A percentile compares a stretch with the other conserved stretches of the same genome.
Evolutionary conservation across 257 asterid species (phyloP).

Genomic region (Apocynum venetum): DNA sequence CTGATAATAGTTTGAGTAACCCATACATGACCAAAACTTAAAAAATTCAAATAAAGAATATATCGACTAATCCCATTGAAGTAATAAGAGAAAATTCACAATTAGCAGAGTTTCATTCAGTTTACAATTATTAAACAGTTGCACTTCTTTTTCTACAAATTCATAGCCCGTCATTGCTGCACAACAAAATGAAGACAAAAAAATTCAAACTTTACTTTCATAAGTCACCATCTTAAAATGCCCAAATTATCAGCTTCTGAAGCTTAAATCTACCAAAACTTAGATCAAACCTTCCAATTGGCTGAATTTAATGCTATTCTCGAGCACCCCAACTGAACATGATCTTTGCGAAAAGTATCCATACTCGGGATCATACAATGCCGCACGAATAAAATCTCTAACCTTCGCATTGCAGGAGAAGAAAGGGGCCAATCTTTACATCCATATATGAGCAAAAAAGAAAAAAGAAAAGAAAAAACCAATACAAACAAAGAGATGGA

Average conservation of each 20-base stretch:
- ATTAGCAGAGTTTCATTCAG: neutral
- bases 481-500: conserved; percentile 3
- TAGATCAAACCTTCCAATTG: conserved; percentile 55
- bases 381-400: conserved; percentile 77
- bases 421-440: conserved; percentile 12
- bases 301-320: conserved; percentile 75
- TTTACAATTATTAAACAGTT: neutral
- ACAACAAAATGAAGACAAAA: neutral
- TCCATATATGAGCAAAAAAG: neutral
- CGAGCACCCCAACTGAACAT: conserved; percentile 87
- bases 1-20: neutral
- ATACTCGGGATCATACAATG: conserved; percentile 69
- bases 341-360: conserved; percentile 90
- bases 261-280: neutral
- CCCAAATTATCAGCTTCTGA: neutral
- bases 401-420: conserved; percentile 43
- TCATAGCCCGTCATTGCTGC: neutral
- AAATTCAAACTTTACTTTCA: neutral
- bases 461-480: neutral
- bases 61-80: neutral
- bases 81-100: neutral
- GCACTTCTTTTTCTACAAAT: neutral
- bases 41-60: neutral
- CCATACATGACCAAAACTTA: neutral
- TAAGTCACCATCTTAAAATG: neutral